phyloP scores from a whole-genome alignment of 2,329 filamentous ascomycete genomes.

The Celoporthe dispersa region DNA sequence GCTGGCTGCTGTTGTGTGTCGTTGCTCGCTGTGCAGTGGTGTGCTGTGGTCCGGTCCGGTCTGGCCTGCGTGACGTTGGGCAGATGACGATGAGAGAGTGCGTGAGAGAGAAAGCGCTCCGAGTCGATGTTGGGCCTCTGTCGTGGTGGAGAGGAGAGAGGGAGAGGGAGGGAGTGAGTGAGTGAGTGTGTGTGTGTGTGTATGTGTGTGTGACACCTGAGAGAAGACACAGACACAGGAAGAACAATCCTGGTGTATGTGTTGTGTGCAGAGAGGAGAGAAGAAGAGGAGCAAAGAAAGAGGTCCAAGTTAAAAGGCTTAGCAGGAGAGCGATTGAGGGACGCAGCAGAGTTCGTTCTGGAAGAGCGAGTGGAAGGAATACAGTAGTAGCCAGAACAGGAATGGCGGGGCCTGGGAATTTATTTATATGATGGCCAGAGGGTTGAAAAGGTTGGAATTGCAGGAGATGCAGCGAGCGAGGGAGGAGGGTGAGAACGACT shows the following conservation, averaged over 20 bases:
- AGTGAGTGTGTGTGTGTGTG: neutral
- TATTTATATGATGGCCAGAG: conserved; percentile 8
- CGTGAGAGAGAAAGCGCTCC: neutral
- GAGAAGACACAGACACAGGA: neutral
- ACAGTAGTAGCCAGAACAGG: neutral
- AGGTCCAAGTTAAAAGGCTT: neutral
- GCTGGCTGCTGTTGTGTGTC: neutral
- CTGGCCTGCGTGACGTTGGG: neutral
- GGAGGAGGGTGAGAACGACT: conserved; percentile 2
- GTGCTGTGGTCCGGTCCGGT: neutral
- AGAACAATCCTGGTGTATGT: conserved; percentile 1
- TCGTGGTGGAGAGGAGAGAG: neutral
- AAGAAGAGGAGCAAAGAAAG: neutral
- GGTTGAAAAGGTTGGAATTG: neutral
- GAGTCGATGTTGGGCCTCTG: neutral
- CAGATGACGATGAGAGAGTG: neutral
- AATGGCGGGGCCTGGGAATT: neutral
- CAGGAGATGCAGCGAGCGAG: conserved; percentile 5
- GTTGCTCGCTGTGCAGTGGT: neutral
- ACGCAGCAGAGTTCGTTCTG: neutral
- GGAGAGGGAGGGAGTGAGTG: too few species aligned
- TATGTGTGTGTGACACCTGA: neutral
- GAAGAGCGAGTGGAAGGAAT: conserved; percentile 1
- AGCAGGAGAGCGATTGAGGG: neutral
- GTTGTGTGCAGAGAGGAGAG: neutral